These are phyloP conservation scores for Ceratobasidium sp. DNA, from an alignment of 1,284 basidiomycete genomes.

Conservation along the genomic window DNA sequence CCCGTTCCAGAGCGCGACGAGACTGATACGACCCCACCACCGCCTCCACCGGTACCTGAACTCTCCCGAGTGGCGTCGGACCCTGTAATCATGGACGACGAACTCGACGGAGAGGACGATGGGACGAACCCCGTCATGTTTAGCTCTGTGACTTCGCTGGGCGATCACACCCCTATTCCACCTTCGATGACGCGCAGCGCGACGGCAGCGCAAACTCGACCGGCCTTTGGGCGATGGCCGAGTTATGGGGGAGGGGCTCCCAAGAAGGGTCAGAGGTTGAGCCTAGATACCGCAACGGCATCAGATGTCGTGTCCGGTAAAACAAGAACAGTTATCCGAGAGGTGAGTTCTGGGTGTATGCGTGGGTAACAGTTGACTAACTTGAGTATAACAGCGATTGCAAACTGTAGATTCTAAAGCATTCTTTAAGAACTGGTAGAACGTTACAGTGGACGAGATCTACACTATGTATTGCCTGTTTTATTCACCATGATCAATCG, in stretches of 20 bases:
- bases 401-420: constrained; percentile 77
- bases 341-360: constrained; percentile 64
- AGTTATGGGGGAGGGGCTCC: constrained; percentile 50
- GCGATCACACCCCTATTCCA: constrained; percentile 24
- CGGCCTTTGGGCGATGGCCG: constrained; percentile 42
- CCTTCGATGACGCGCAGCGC: constrained; percentile 38
- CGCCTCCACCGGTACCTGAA: constrained; percentile 42
- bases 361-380: constrained; percentile 11
- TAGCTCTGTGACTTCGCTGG: constrained; percentile 38
- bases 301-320: constrained; percentile 61
- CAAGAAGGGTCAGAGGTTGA: constrained; percentile 56
- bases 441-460: constrained; percentile 16
- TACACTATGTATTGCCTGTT: constrained; percentile 13
- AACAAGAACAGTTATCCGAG: constrained; percentile 74
- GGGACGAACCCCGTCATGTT: constrained; percentile 30
- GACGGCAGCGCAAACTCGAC: constrained; percentile 20
- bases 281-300: constrained; percentile 75
- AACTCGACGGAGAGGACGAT: constrained; percentile 38
- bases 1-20: constrained; percentile 42
- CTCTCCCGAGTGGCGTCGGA: constrained; percentile 32
- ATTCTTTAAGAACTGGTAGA: constrained; percentile 77
- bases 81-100: constrained; percentile 25
- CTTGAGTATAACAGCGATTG: constrained; percentile 66
- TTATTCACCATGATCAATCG: not conserved
- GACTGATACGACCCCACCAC: constrained; percentile 12